These are phyloP conservation scores for Aspergillus cejpii DNA, from an alignment of 2,329 filamentous ascomycete genomes.

Conservation along the genomic window DNA sequence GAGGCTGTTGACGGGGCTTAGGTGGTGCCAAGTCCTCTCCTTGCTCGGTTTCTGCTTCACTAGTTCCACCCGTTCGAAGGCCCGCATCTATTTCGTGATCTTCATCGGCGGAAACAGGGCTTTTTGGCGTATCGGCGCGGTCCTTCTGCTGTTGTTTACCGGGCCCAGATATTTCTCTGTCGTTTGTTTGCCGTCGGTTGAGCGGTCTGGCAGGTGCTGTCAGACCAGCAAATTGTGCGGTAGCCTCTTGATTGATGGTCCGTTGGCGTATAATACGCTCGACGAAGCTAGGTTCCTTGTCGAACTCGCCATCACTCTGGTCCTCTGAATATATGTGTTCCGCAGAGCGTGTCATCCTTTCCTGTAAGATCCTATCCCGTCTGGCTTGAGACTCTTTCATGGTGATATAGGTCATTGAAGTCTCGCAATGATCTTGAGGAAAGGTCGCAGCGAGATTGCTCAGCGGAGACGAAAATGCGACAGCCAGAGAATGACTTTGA, in stretches of 20 bases:
- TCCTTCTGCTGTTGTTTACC: constrained; percentile 4
- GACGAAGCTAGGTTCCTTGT: constrained; percentile 38
- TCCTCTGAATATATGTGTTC: constrained; percentile 30
- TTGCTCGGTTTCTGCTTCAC: constrained; percentile 44
- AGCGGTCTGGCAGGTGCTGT: constrained; percentile 28
- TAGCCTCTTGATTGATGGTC: constrained; percentile 30
- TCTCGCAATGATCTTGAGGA: constrained; percentile 36
- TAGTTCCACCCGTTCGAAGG: constrained; percentile 22
- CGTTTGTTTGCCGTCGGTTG: constrained; percentile 5
- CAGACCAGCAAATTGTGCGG: constrained; percentile 32
- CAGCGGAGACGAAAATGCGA: constrained; percentile 36
- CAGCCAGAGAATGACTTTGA: constrained; percentile 31
- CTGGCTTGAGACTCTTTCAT: constrained; percentile 43
- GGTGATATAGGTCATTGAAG: constrained; percentile 40
- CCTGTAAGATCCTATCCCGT: constrained; percentile 30
- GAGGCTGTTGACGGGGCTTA: constrained; percentile 25
- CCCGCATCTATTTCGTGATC: constrained; percentile 16
- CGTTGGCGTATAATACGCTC: constrained; percentile 30
- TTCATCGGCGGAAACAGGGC: constrained; percentile 13
- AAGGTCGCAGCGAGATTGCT: constrained; percentile 29
- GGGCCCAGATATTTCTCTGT: constrained; percentile 2
- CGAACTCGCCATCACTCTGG: constrained; percentile 40
- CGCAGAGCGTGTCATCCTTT: constrained; percentile 32
- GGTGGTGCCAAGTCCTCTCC: constrained; percentile 35
- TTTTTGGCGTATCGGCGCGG: constrained; percentile 8